Evolutionary conservation across 2,329 filamentous ascomycete genomes (phyloP), one percentile per base, ranked within the genome.

Genomic region (Huntiella omanensis): DNA sequence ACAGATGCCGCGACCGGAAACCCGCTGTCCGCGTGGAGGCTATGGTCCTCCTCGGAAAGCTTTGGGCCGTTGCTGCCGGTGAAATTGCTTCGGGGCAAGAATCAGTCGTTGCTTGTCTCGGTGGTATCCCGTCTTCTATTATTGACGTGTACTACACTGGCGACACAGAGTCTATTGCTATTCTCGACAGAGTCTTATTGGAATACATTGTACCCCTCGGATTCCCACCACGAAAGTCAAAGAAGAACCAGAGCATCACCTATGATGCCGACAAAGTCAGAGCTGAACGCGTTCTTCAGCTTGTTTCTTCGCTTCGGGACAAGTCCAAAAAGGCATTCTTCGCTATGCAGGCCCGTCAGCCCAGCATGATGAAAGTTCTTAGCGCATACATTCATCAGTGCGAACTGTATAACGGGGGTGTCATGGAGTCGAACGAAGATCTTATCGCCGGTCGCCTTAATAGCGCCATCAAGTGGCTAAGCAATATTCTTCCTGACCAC

Each of bases 21-120:
- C 74, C 79, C 11, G 68, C 74, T 37, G 83, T 98, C 8, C 82
- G 88, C 48, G 77, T 83, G 35, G 84, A 88, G 54, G 87, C 85
- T 17, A 93, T 94, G 74, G 80, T 77, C 43, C 69, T 92, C 6
- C 66, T 96, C 1, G 83, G 76, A 8, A 83, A 79, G 51, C 77
- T 96, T 22, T 98, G 91, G 91, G 87, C 84, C n/a, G 87, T 92
- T 13, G 88, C 84, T 10, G 76, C 80, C 13, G 83, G 85, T 13
- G 87, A 94, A 55, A 82, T 98, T 54, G 77, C 83, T 17, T 75
- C 80, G 45, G 84, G 83, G 11, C 81, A 88, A 54, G 84, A 94
- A 54, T 67, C 71, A 13, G 80, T 93, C 15, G 73, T 71, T 10
- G 66, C 75, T 7, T 72, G 88, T n/a, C 66, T 98, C 10, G 80